Evolutionary conservation across 2,329 filamentous ascomycete genomes (phyloP).

Genomic region (Leptographium flavum): DNA sequence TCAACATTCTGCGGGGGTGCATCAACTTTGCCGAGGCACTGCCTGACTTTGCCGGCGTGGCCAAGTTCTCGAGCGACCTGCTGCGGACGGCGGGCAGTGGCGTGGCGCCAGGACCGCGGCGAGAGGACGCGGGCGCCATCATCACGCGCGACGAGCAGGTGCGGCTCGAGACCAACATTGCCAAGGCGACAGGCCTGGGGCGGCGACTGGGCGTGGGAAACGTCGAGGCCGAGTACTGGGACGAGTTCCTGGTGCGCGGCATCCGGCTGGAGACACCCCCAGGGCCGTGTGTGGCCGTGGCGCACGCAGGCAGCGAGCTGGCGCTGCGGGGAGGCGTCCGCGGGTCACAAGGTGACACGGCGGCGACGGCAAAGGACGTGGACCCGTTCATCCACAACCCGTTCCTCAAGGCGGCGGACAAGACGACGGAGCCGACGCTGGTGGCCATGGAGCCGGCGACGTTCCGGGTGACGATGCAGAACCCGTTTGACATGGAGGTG

Average conservation of each 20-base stretch:
- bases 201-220: conserved; percentile 53
- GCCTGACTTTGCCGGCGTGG: conserved; percentile 80
- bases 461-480: conserved; percentile 77
- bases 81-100: conserved; percentile 71
- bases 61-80: conserved; percentile 73
- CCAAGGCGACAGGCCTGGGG: conserved; percentile 67
- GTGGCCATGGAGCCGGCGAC: conserved; percentile 65
- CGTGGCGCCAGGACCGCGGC: conserved; percentile 56
- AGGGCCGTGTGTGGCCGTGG: conserved; percentile 45
- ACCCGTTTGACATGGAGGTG: conserved; percentile 85
- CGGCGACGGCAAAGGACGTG: conserved; percentile 42
- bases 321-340: conserved; percentile 19
- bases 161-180: conserved; percentile 71
- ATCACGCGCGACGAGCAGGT: conserved; percentile 74
- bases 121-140: conserved; percentile 53
- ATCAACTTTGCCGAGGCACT: conserved; percentile 89
- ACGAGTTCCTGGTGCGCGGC: conserved; percentile 79
- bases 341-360: conserved; percentile 14
- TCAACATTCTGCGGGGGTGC: conserved; percentile 77
- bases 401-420: conserved; percentile 57
- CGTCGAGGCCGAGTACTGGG: conserved; percentile 82
- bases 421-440: conserved; percentile 50
- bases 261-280: conserved; percentile 54
- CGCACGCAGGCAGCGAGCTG: conserved; percentile 44
- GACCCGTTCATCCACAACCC: conserved; percentile 95